Conservation (phyloP, 2,329 filamentous ascomycete species). For the Daldinia eschscholtzii region DNA sequence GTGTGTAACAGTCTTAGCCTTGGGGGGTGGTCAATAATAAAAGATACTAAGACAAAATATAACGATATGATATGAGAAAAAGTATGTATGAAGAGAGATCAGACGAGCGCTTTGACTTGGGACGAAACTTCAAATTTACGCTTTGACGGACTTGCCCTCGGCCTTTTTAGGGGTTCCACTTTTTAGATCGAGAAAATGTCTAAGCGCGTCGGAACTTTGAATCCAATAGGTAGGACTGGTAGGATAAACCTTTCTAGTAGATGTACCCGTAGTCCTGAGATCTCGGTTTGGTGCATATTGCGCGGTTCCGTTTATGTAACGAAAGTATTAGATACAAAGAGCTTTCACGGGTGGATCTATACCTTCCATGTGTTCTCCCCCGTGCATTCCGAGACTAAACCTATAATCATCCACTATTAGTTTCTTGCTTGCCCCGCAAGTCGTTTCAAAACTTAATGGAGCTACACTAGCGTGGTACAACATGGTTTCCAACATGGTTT, state of each 20-base stretch:
- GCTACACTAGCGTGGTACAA: conserved; percentile 1
- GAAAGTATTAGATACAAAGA: background rate
- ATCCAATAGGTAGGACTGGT: conserved; percentile 20
- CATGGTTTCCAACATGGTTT: background rate
- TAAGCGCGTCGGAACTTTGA: conserved; percentile 41
- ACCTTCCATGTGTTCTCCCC: background rate
- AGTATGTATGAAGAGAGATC: conserved; percentile 34
- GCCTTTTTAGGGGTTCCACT: conserved; percentile 34
- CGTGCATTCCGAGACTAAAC: background rate
- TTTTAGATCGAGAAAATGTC: conserved; percentile 39
- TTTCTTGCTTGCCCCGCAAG: conserved; percentile 32
- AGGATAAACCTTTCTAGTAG: conserved; percentile 2
- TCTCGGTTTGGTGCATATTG: conserved; percentile 33
- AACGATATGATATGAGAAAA: conserved; percentile 8
- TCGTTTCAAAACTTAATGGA: conserved; percentile 39
- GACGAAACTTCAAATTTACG: conserved; percentile 42
- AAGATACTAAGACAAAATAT: conserved; percentile 18
- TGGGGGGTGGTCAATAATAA: conserved; percentile 21
- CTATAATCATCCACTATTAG: conserved; percentile 13
- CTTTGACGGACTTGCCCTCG: conserved; percentile 37
- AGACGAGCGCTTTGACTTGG: conserved; percentile 44
- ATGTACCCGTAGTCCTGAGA: conserved; percentile 18
- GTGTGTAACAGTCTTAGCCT: conserved; percentile 1
- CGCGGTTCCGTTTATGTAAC: background rate
- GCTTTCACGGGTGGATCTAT: background rate